Conservation (phyloP, 352 stramenopile genomes). For the Globisporangium cylindrosporum region DNA sequence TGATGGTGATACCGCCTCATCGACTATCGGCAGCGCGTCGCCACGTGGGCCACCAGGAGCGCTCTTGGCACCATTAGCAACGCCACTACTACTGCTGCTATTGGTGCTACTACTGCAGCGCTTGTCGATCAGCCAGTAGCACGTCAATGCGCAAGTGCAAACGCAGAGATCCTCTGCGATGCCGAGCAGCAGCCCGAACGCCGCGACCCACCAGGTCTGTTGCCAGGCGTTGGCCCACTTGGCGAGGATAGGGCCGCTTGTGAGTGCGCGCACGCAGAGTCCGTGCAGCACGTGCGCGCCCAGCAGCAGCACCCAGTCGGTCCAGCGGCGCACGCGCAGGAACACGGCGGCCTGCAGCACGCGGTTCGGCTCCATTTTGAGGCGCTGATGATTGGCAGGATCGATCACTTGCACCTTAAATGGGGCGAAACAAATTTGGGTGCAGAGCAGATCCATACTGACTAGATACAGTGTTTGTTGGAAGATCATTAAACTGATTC, state of each 20-base stretch:
- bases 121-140: slow-evolving; percentile 35
- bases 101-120: neutral
- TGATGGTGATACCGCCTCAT: neutral
- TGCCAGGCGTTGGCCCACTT: slow-evolving; percentile 65
- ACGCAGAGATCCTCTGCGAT: slow-evolving; percentile 52
- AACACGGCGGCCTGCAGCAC: slow-evolving; percentile 31
- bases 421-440: neutral
- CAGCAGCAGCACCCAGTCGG: slow-evolving; percentile 34
- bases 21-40: neutral
- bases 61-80: neutral
- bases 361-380: neutral
- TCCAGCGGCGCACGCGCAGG: slow-evolving; percentile 45
- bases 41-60: neutral
- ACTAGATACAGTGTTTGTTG: no score
- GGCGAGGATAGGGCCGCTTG: slow-evolving; percentile 24
- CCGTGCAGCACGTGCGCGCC: slow-evolving; percentile 33
- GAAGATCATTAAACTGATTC: no score
- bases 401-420: neutral
- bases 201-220: slow-evolving; percentile 27
- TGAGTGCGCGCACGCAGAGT: slow-evolving; percentile 26
- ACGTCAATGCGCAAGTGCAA: slow-evolving; percentile 21
- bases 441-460: no score
- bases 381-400: neutral
- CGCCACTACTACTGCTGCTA: neutral
- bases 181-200: slow-evolving; percentile 37